Evolutionary conservation across 192 early-diverging fungal genomes (phyloP), one percentile per base, ranked within the genome.

Genomic region (Helicostylum pulchrum): DNA sequence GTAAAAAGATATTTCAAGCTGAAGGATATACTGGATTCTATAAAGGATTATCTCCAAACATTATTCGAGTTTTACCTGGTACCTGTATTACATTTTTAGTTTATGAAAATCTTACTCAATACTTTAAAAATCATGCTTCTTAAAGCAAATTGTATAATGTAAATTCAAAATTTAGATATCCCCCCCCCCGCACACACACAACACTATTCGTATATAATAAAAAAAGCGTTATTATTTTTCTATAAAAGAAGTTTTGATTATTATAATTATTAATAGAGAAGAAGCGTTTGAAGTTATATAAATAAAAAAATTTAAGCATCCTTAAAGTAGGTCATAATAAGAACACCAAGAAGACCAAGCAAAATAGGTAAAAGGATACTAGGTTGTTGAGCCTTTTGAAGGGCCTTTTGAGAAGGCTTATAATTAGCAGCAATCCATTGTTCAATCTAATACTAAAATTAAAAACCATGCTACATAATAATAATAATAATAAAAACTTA

Each of bases 31-130:
- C 77, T 19, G 94, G 92, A 5, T 96, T 96, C 65, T 96, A 96
- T 81, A 96, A 96, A 71, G 95, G 95, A 0, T 78, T 95, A 50
- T 92, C 90, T 1, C 88, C 93, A 3, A 93, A 91, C 47, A 72
- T 97, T 11, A 70, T 96, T 9, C 84, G 95, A 10, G 94, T 99
- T 0, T 74, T 97, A 31, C 97, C 97, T 2, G 93, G 96, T 6
- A 96, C 95, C 7, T 87, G 90, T 54, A 85, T 97, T 20, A 99
- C 97, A 2, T 99, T 99, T 84, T 82, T 91, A n/a, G 92, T 95
- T 0, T 99, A 99, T 69, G 96, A 97, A 64, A 88, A 82, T 39
- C 74, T 90, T 50, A 77, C 79, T 10, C 77, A 76, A 4, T 84
- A 55, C 17, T 70, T 70, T 42, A 70, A 70, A 55, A 56, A 36